Percentiles rank a stretch among this genome's conserved stretches.
phyloP scores from a whole-genome alignment of 192 early-diverging fungal species.

The Coemansia sp. region DNA sequence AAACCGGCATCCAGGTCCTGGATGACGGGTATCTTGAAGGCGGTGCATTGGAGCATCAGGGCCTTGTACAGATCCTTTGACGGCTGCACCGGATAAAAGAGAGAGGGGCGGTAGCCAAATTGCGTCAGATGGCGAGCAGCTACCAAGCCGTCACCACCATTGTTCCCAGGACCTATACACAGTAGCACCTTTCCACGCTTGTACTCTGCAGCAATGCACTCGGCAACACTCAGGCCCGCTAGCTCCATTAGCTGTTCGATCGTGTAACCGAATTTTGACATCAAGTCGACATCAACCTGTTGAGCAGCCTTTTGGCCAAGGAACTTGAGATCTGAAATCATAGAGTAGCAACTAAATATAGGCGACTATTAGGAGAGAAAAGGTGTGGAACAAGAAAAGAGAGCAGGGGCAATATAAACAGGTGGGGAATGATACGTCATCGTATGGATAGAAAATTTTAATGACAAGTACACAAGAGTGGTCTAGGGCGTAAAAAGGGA shows the following conservation, averaged over 20 bases:
- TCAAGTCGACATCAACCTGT: constrained; percentile 77
- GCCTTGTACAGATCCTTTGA: constrained; percentile 73
- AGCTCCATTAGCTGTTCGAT: constrained; percentile 84
- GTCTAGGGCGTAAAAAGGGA: constrained; percentile 32
- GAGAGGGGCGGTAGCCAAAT: constrained; percentile 79
- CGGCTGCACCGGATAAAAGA: constrained; percentile 82
- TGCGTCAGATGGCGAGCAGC: constrained; percentile 87
- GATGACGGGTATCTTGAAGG: constrained; percentile 66
- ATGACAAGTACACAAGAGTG: constrained; percentile 8
- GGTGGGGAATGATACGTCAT: too few relatives aligned
- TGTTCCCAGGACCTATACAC: constrained; percentile 88
- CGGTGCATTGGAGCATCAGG: constrained; percentile 70
- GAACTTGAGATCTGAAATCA: constrained; percentile 13
- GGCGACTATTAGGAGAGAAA: neutral
- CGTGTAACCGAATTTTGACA: constrained; percentile 83
- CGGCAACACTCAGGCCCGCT: constrained; percentile 90
- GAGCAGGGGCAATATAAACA: neutral
- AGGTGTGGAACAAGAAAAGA: neutral
- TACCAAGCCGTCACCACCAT: constrained; percentile 96
- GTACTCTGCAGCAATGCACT: constrained; percentile 76
- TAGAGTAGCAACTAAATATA: neutral
- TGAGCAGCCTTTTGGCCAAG: constrained; percentile 50
- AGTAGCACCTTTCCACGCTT: constrained; percentile 62
- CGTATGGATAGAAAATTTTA: neutral
- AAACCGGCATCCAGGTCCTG: constrained; percentile 43